Conservation (phyloP, 1,139 yeast species). For the Kodamaea arcana region DNA sequence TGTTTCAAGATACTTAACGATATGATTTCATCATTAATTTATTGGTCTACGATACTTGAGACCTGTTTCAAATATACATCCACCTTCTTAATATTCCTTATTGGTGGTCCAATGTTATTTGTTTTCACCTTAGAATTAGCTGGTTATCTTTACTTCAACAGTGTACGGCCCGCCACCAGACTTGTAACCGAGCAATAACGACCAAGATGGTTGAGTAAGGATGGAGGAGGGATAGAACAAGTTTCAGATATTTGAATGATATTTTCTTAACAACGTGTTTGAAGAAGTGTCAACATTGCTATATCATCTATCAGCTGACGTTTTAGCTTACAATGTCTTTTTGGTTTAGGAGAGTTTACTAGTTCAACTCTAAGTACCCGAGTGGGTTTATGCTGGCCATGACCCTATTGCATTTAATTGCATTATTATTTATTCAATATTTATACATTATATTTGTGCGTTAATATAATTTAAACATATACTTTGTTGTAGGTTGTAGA, state of each 20-base stretch:
- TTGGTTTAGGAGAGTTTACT: too few species aligned
- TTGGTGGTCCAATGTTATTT: conserved; percentile 8
- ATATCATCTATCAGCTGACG: too few species aligned
- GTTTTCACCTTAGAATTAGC: conserved; percentile 9
- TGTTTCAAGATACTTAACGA: background rate
- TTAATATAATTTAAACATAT: too few species aligned
- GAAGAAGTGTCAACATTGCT: too few species aligned
- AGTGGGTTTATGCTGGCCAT: conserved; percentile 1
- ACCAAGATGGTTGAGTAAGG: too few species aligned
- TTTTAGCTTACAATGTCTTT: too few species aligned
- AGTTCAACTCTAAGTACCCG: conserved; percentile 3
- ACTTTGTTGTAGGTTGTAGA: too few species aligned
- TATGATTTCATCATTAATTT: conserved; percentile 2
- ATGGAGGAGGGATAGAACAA: too few species aligned
- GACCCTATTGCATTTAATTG: background rate
- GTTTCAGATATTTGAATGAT: too few species aligned
- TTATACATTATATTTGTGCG: too few species aligned
- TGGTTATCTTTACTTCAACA: conserved; percentile 8
- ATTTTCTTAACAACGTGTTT: too few species aligned
- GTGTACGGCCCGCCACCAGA: conserved; percentile 3
- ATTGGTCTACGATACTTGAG: conserved; percentile 4
- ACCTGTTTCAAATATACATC: conserved; percentile 6
- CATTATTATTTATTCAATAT: conserved; percentile 1
- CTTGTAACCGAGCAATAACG: too few species aligned
- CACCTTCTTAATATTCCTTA: conserved; percentile 8